phyloP scores from a whole-genome alignment of 805 yeast species.

The Pichia scutulata region DNA sequence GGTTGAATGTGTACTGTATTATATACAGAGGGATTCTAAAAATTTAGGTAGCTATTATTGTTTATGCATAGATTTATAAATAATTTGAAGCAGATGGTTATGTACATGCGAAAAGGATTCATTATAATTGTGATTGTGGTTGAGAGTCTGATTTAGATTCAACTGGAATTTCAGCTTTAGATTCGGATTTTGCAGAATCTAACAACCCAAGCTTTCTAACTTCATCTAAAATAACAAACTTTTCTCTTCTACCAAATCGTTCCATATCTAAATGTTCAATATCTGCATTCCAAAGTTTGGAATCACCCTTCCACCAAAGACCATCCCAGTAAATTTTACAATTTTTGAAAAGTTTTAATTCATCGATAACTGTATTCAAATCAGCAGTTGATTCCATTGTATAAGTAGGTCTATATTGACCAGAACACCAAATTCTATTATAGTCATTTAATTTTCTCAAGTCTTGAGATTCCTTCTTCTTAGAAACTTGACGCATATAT shows the following conservation, averaged over 20 bases:
- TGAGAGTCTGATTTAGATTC: not conserved
- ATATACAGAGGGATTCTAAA: no score
- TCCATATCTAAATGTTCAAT: conserved; percentile 56
- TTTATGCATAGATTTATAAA: not conserved
- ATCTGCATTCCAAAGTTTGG: conserved; percentile 59
- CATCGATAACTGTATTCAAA: conserved; percentile 60
- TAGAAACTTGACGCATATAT: conserved; percentile 59
- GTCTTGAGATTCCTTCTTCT: conserved; percentile 50
- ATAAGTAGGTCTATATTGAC: conserved; percentile 84
- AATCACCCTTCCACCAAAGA: conserved; percentile 81
- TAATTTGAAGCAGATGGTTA: not conserved
- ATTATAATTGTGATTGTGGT: not conserved
- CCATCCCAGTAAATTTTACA: conserved; percentile 74
- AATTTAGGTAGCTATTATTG: not conserved
- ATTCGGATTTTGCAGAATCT: conserved; percentile 13
- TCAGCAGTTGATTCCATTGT: conserved; percentile 91
- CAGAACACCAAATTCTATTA: conserved; percentile 80
- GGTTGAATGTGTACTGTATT: no score
- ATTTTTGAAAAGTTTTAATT: conserved; percentile 33
- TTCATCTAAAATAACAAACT: conserved; percentile 56
- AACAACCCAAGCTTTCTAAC: conserved; percentile 33
- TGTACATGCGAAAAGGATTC: not conserved
- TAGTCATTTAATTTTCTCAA: conserved; percentile 66
- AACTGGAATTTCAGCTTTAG: not conserved
- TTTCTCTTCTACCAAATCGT: conserved; percentile 54